Evolutionary conservation across 495 filamentous ascomycete genomes (phyloP).

Genomic region (Hapsidospora chrysogenum): DNA sequence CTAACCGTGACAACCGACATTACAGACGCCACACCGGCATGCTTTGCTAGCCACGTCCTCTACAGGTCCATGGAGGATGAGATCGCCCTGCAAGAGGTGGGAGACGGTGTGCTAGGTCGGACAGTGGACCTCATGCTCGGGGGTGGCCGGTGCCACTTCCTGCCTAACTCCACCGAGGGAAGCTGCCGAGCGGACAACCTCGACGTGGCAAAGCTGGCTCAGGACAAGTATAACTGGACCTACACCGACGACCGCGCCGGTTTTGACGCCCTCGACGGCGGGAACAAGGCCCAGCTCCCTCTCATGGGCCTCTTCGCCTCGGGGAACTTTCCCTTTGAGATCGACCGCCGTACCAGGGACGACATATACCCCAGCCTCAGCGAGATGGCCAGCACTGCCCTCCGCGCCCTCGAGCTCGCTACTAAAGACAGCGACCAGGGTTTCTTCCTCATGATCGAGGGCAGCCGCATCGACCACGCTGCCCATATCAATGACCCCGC

Average conservation of each 20-base stretch:
- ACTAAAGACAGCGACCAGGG: conserved; percentile 76
- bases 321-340: conserved; percentile 76
- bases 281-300: conserved; percentile 60
- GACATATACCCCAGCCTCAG: conserved; percentile 75
- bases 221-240: conserved; percentile 56
- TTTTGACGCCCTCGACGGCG: conserved; percentile 63
- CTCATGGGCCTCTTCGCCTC: conserved; percentile 75
- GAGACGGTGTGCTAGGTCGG: conserved; percentile 62
- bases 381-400: conserved; percentile 77
- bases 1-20: conserved; percentile 90
- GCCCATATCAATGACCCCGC: conserved; percentile 91
- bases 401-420: conserved; percentile 63
- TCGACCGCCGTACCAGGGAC: conserved; percentile 65
- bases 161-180: conserved; percentile 57
- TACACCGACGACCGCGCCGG: conserved; percentile 54
- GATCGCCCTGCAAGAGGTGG: conserved; percentile 83
- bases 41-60: conserved; percentile 82
- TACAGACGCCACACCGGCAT: conserved; percentile 95
- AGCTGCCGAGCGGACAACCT: conserved; percentile 64
- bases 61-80: conserved; percentile 64
- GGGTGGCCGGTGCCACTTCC: conserved; percentile 84
- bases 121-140: conserved; percentile 85
- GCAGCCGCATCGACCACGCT: conserved; percentile 88
- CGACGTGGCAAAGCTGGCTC: conserved; percentile 49
- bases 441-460: conserved; percentile 98